Evolutionary conservation across 1,139 yeast genomes (phyloP).

Genomic region (Hyphopichia fennica): DNA sequence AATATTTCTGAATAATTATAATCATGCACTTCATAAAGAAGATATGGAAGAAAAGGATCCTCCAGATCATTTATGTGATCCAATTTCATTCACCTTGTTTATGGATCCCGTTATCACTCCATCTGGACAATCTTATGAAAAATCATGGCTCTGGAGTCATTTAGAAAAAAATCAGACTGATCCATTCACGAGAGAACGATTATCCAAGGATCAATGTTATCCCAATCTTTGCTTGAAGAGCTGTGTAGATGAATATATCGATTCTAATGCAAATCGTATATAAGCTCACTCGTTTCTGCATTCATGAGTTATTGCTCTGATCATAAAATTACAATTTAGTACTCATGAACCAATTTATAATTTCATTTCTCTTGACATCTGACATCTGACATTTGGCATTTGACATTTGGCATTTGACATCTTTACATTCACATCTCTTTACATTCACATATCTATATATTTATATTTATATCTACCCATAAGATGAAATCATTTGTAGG

Average conservation of each 20-base stretch:
- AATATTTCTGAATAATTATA: slow-evolving; percentile 22
- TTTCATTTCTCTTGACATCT: no score
- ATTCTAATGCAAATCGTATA: not conserved
- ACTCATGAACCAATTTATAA: no score
- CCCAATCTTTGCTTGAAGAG: slow-evolving; percentile 15
- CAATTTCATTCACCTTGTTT: slow-evolving; percentile 47
- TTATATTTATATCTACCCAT: no score
- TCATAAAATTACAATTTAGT: no score
- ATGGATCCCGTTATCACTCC: slow-evolving; percentile 51
- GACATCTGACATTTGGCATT: no score
- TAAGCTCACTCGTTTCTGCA: no score
- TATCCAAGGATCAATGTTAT: slow-evolving; percentile 17
- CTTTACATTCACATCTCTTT: no score
- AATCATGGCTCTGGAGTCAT: slow-evolving; percentile 38
- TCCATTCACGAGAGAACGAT: slow-evolving; percentile 33
- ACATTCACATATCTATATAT: no score
- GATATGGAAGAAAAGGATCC: slow-evolving; percentile 28
- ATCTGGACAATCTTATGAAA: slow-evolving; percentile 50
- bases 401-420: no score
- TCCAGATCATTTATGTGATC: slow-evolving; percentile 47
- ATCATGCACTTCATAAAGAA: no score
- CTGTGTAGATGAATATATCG: slow-evolving; percentile 3
- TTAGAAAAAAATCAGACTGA: slow-evolving; percentile 36
- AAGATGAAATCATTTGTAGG: no score
- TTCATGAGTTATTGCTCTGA: no score